Base-by-base conservation (phyloP, 805 yeast genomes). In the Jamesozyma jinghongensis region DNA sequence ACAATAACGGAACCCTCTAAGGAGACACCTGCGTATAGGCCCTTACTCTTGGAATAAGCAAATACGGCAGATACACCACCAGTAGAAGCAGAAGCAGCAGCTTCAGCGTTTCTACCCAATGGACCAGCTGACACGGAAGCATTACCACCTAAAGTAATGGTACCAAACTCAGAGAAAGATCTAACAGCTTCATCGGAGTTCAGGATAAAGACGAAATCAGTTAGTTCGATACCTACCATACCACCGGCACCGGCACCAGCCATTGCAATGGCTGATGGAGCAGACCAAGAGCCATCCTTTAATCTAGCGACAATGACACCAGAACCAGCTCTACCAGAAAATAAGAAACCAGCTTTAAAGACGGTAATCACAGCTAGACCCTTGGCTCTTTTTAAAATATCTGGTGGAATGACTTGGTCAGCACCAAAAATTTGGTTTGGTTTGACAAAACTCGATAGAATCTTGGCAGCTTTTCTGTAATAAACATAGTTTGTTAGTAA, bases 231-330 rank as follows among this genome's bases (percentile, higher is more conserved):
- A 32, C 98, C 98, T 49, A 92, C 76, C 67, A 87, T 94, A 34
- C 98, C 98, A 44, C 98, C 98, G 5, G 92, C 97, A 56, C 98
- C 97, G 3, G 97, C 97, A 53, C 97, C 98, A 3, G 95, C 97
- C 18, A 97, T 85, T 40, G 78, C 81, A 49, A 92, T 81, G 8
- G 97, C 98, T 2, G 94, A 81, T 1, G 98, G 98, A 3, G 97
- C 94, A 12, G 97, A 87, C 98, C 98, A 90, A 0, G 83, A 65
- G 1, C 97, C 97, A 63, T 92, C 97, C 2, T 94, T 94, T 37
- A 92, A 70, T 44, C 97, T 70, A 4, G 97, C 95, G 19, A 90
- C 94, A 46, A 90, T 83, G 28, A 90, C 85, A 48, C 98, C 98
- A 1, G 95, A 85, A 19, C 98, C 98, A 1, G 97, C 97, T 60